Conservation (phyloP, 2,329 filamentous ascomycete species). For the Hypoxylon sp. region DNA sequence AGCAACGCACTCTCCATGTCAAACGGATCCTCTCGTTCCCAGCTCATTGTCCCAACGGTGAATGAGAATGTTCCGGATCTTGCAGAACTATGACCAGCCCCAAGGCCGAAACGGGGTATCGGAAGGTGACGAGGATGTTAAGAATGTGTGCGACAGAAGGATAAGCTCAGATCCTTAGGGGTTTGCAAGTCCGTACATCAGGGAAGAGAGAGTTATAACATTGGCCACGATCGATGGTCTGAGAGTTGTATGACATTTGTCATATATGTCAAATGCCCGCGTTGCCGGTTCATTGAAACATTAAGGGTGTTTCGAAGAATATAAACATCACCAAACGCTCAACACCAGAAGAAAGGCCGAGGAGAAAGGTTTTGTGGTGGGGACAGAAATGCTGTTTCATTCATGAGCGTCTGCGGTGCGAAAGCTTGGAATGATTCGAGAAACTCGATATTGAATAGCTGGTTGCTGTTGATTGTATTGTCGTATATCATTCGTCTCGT, state of each 20-base stretch:
- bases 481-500: slow-evolving; percentile 52
- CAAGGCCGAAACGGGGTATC: slow-evolving; percentile 41
- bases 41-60: slow-evolving; percentile 29
- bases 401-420: slow-evolving; percentile 29
- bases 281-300: slow-evolving; percentile 54
- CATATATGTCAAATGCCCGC: slow-evolving; percentile 21
- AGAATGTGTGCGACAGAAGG: slow-evolving; percentile 36
- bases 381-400: slow-evolving; percentile 36
- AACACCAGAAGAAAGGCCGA: slow-evolving; percentile 48
- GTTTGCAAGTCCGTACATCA: slow-evolving; percentile 33
- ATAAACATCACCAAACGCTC: slow-evolving; percentile 52
- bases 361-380: slow-evolving; percentile 47
- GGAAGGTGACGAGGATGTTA: slow-evolving; percentile 34
- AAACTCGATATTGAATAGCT: slow-evolving; percentile 35
- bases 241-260: slow-evolving; percentile 17
- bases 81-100: slow-evolving; percentile 43
- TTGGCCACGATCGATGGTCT: slow-evolving; percentile 15
- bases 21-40: slow-evolving; percentile 27
- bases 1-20: slow-evolving; percentile 40
- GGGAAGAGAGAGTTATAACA: slow-evolving; percentile 29
- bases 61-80: slow-evolving; percentile 33
- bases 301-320: slow-evolving; percentile 49
- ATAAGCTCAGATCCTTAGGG: slow-evolving; percentile 39
- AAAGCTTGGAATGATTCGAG: slow-evolving; percentile 26
- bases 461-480: slow-evolving; percentile 46